Percentiles rank a stretch among this genome's conserved stretches.
Evolutionary conservation across 192 early-diverging fungal genomes (phyloP).

Genomic region (Backusella circina): DNA sequence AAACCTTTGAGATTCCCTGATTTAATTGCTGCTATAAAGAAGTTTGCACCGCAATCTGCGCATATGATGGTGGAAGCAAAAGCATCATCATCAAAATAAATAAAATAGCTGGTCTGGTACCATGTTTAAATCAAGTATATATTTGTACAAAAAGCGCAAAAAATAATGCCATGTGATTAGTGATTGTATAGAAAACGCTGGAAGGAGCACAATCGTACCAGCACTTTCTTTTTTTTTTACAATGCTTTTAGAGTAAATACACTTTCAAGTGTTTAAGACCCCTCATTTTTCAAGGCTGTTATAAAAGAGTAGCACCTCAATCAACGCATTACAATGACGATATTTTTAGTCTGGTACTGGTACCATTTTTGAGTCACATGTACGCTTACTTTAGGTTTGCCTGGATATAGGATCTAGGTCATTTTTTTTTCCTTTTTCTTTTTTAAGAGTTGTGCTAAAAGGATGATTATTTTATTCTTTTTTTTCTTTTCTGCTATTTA

Average conservation of each 20-base stretch:
- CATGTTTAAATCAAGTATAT: neutral
- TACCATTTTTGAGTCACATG: neutral
- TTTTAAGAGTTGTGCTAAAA: neutral
- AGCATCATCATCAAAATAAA: neutral
- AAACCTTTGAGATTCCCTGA: slow-evolving; percentile 64
- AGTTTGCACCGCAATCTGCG: slow-evolving; percentile 53
- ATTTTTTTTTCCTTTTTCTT: neutral
- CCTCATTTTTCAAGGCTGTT: too few relatives aligned
- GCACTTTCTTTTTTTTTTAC: too few relatives aligned
- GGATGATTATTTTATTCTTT: neutral
- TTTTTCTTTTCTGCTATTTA: neutral
- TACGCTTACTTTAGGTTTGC: neutral
- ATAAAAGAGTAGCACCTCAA: too few relatives aligned
- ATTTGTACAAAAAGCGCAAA: too few relatives aligned
- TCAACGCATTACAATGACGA: too few relatives aligned
- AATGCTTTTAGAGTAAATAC: too few relatives aligned
- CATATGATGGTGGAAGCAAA: slow-evolving; percentile 12
- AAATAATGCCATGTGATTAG: too few relatives aligned
- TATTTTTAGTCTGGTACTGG: neutral
- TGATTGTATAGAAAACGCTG: too few relatives aligned
- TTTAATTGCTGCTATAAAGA: slow-evolving; percentile 65
- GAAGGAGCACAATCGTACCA: too few relatives aligned
- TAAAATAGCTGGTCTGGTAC: neutral
- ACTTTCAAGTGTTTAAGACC: too few relatives aligned
- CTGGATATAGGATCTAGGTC: neutral